phyloP scores from a whole-genome alignment of 2,329 filamentous ascomycete species.

The Aspergillus fumigatus region DNA sequence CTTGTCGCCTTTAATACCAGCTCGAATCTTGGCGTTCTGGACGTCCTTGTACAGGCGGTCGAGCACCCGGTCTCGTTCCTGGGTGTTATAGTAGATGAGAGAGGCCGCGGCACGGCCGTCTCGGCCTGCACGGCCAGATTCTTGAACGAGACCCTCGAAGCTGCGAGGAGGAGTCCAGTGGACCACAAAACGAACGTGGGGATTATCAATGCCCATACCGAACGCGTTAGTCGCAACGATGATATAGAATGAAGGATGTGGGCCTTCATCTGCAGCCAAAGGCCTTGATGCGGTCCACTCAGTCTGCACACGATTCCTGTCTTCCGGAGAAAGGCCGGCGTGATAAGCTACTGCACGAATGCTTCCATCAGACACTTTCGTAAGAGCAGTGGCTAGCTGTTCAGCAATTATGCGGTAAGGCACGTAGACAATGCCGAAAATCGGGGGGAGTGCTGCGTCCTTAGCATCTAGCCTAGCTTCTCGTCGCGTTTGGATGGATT shows the following conservation, averaged over 20 bases:
- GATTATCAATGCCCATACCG: slow-evolving; percentile 96
- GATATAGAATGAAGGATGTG: slow-evolving; percentile 70
- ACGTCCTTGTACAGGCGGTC: slow-evolving; percentile 46
- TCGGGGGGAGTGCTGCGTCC: slow-evolving; percentile 26
- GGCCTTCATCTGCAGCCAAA: slow-evolving; percentile 11
- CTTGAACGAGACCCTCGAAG: slow-evolving; percentile 95
- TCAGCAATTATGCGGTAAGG: slow-evolving; percentile 39
- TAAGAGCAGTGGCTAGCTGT: slow-evolving; percentile 35
- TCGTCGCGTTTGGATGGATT: slow-evolving; percentile 66
- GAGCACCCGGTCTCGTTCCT: slow-evolving; percentile 73
- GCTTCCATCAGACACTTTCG: slow-evolving; percentile 20
- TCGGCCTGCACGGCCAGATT: slow-evolving; percentile 84
- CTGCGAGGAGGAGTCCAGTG: slow-evolving; percentile 93
- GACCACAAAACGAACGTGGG: slow-evolving; percentile 88
- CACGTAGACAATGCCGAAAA: slow-evolving; percentile 47
- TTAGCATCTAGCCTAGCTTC: slow-evolving; percentile 44
- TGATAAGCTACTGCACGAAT: slow-evolving; percentile 46
- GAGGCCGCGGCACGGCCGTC: slow-evolving; percentile 84
- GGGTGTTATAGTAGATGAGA: slow-evolving; percentile 84
- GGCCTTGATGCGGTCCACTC: slow-evolving; percentile 34
- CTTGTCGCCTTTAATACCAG: slow-evolving; percentile 39
- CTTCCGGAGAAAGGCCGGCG: slow-evolving; percentile 66
- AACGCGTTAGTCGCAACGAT: slow-evolving; percentile 95
- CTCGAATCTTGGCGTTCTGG: slow-evolving; percentile 32
- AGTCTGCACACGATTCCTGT: slow-evolving; percentile 54